Conservation (phyloP, 495 filamentous ascomycete species). For the Emericellopsis terricola region DNA sequence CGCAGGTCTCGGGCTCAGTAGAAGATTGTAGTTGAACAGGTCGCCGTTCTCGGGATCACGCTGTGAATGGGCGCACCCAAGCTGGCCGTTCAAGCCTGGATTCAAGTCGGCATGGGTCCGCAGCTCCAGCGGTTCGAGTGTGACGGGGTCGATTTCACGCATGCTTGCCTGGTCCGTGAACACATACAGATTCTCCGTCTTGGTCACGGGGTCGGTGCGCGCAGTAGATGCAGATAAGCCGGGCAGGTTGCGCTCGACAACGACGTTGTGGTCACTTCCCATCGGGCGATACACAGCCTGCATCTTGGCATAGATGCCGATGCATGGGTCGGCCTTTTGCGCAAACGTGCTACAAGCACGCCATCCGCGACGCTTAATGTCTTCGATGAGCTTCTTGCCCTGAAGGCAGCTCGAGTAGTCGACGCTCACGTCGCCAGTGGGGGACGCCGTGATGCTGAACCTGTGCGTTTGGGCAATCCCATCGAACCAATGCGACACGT, state of each 20-base stretch:
- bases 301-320: slow-evolving; percentile 46
- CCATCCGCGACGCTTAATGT: slow-evolving; percentile 33
- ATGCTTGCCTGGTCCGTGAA: slow-evolving; percentile 40
- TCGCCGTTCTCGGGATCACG: slow-evolving; percentile 54
- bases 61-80: slow-evolving; percentile 50
- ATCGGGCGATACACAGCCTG: slow-evolving; percentile 30
- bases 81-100: slow-evolving; percentile 41
- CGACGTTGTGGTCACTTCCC: slow-evolving; percentile 38
- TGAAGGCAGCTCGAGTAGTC: slow-evolving; percentile 57
- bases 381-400: slow-evolving; percentile 34
- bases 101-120: slow-evolving; percentile 40
- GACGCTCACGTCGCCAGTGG: slow-evolving; percentile 22
- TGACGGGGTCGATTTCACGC: slow-evolving; percentile 45
- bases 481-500: slow-evolving; percentile 60
- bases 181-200: slow-evolving; percentile 31
- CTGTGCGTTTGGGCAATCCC: slow-evolving; percentile 58
- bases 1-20: slow-evolving; percentile 10
- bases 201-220: slow-evolving; percentile 7
- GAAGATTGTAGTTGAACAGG: slow-evolving; percentile 63
- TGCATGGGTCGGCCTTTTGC: slow-evolving; percentile 48
- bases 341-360: slow-evolving; percentile 35
- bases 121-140: slow-evolving; percentile 48
- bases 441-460: slow-evolving; percentile 39
- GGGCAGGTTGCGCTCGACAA: slow-evolving; percentile 32
- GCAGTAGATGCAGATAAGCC: slow-evolving; percentile 24